A percentile compares a stretch with the other conserved stretches of the same genome.
phyloP scores from a whole-genome alignment of 768 basidiomycete genomes.

The Boletus reticuloceps region DNA sequence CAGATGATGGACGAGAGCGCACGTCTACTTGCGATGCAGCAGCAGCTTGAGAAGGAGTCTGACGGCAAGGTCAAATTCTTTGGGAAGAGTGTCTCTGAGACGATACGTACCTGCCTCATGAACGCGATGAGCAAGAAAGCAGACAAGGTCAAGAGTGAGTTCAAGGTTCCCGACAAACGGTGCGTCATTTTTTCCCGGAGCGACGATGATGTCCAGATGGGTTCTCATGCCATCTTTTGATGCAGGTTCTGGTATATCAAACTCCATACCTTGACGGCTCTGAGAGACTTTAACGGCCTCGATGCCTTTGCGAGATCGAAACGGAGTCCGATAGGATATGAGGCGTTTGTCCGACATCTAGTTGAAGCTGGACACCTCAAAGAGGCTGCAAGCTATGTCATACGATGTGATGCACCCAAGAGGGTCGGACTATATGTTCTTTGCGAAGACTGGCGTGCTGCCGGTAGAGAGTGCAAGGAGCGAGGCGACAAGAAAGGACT shows the following conservation, averaged over 20 bases:
- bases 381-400: conserved; percentile 76
- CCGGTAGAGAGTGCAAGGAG: conserved; percentile 88
- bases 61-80: conserved; percentile 78
- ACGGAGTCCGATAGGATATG: conserved; percentile 94
- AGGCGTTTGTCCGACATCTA: conserved; percentile 81
- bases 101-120: conserved; percentile 72
- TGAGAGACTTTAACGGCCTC: conserved; percentile 81
- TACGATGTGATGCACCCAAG: conserved; percentile 79
- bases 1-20: conserved; percentile 91
- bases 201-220: background rate
- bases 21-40: conserved; percentile 75
- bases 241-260: conserved; percentile 92
- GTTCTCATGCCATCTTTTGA: background rate
- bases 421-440: conserved; percentile 85
- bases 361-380: conserved; percentile 69
- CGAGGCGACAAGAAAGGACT: conserved; percentile 79
- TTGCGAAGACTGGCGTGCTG: conserved; percentile 88
- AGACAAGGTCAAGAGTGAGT: conserved; percentile 85
- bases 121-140: conserved; percentile 84
- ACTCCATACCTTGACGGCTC: conserved; percentile 74
- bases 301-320: conserved; percentile 84
- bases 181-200: conserved; percentile 30
- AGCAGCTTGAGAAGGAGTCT: conserved; percentile 83
- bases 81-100: conserved; percentile 83
- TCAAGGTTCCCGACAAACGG: conserved; percentile 95